phyloP scores from a whole-genome alignment of 305 asterid species.

The Solanum aculeatissimum region DNA sequence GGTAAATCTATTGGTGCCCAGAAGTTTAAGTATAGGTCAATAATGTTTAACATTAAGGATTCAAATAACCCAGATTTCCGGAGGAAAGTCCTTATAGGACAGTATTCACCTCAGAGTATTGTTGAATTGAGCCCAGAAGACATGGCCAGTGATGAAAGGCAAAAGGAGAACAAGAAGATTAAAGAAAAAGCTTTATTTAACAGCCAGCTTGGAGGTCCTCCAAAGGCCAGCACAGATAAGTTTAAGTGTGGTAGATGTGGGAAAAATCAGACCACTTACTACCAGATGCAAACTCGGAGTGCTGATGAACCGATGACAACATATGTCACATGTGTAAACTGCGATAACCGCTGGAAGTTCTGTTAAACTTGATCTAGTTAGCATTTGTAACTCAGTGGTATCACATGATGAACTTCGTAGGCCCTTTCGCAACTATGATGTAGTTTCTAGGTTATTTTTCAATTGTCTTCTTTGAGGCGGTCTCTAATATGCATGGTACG shows the following conservation, averaged over 20 bases:
- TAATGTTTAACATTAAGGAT: slow-evolving; percentile 78
- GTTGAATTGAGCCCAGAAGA: slow-evolving; percentile 55
- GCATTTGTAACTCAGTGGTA: not conserved
- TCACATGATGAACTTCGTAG: not conserved
- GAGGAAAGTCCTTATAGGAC: slow-evolving; percentile 60
- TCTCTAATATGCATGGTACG: not conserved
- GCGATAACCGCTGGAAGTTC: slow-evolving; percentile 77
- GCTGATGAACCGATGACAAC: slow-evolving; percentile 96
- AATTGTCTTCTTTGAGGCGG: not conserved
- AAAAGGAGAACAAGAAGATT: slow-evolving; percentile 50
- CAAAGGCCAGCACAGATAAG: slow-evolving; percentile 64
- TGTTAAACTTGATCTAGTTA: slow-evolving; percentile 18
- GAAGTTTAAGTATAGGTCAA: slow-evolving; percentile 73
- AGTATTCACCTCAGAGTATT: slow-evolving; percentile 31
- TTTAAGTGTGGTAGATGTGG: slow-evolving; percentile 62
- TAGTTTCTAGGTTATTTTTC: not conserved
- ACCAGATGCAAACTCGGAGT: slow-evolving; percentile 85
- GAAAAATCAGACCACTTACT: slow-evolving; percentile 65
- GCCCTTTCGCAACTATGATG: not conserved
- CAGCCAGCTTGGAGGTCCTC: slow-evolving; percentile 53
- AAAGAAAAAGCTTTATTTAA: slow-evolving; percentile 77
- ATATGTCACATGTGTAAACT: slow-evolving; percentile 74
- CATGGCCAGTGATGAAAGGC: slow-evolving; percentile 87
- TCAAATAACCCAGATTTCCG: slow-evolving; percentile 78
- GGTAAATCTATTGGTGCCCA: slow-evolving; percentile 69